Evolutionary conservation across 169 alveolate genomes (phyloP).

Genomic region (Prorocentrum cordatum): DNA sequence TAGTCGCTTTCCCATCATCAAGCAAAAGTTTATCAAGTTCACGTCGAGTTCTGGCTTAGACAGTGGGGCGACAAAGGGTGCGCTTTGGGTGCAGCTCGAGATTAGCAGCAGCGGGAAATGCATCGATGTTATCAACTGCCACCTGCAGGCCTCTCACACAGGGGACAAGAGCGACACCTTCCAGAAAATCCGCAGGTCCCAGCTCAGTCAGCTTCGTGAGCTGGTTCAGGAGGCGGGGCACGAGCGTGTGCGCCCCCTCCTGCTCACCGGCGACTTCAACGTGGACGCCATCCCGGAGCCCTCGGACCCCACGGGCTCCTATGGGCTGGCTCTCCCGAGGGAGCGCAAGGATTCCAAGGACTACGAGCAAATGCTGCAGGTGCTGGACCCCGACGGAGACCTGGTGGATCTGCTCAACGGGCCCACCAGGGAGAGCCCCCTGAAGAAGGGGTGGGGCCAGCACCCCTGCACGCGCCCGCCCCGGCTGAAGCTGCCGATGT

Average conservation of each 20-base stretch:
- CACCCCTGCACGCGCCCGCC: conserved; percentile 64
- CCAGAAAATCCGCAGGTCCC: conserved; percentile 37
- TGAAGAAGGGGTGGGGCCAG: background rate
- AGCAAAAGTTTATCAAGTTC: too few species aligned
- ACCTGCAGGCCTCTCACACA: conserved; percentile 39
- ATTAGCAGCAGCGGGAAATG: too few species aligned
- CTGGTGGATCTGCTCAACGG: conserved; percentile 48
- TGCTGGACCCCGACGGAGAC: conserved; percentile 31
- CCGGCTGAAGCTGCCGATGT: conserved; percentile 29
- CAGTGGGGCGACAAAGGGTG: too few species aligned
- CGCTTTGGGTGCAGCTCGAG: too few species aligned
- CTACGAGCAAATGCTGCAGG: conserved; percentile 15
- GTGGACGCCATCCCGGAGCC: conserved; percentile 62
- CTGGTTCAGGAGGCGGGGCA: background rate
- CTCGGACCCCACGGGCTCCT: conserved; percentile 54
- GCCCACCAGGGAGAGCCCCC: background rate
- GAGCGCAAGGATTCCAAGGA: conserved; percentile 32
- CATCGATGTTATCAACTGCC: conserved; percentile 13
- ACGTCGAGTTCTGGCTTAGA: too few species aligned
- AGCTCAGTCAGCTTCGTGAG: background rate
- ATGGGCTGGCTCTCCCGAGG: conserved; percentile 41
- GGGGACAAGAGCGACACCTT: conserved; percentile 22
- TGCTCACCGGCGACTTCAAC: conserved; percentile 42
- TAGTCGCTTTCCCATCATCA: too few species aligned
- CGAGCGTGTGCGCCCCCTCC: background rate